Base-by-base conservation (phyloP, 441 rosid species). In the Omphalea diandra region DNA sequence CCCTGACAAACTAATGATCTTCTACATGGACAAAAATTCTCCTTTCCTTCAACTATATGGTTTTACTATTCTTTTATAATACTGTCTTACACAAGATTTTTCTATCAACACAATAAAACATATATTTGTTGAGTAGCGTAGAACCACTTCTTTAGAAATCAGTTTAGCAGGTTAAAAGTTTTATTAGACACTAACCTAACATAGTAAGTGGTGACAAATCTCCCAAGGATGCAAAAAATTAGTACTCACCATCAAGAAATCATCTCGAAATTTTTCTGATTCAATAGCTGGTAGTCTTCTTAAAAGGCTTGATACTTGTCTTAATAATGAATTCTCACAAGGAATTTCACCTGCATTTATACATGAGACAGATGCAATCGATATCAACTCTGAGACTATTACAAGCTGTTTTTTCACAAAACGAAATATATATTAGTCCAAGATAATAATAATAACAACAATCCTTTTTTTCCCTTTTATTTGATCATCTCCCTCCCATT, bases 241-340 rank as follows among this genome's bases (percentile, higher is more conserved):
- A 56, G 49, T 4, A 76, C 94, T 79, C 71, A 91, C 98, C 98
- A 91, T 94, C 83, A 92, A 80, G 82, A 91, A 94, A 76, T 91
- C 90, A 68, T 94, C 98, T 82, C 90, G 97, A 78, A 94, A 94
- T 67, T 82, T 91, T 78, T 85, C 95, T 53, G 98, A 94, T 84
- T 91, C 97, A 75, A 90, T 88, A 76, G 97, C 92, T 69, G 98
- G 98, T 82, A 94, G 83, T 78, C 98, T 88, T 77, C 98, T 84
- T 41, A 91, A 80, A 49, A 94, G 92, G 76, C 98, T 94, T 63
- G 98, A 89, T 57, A 90, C 98, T 81, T 91, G 94, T 80, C 97
- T 84, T 52, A 94, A 76, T 70, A 94, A 82, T 8, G 98, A 90
- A 83, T 88, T 92, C 63, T 94, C 98, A 53, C 84, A 83, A 68